Conservation (phyloP, 73 alveolate species). For the Loxodes magnus region DNA sequence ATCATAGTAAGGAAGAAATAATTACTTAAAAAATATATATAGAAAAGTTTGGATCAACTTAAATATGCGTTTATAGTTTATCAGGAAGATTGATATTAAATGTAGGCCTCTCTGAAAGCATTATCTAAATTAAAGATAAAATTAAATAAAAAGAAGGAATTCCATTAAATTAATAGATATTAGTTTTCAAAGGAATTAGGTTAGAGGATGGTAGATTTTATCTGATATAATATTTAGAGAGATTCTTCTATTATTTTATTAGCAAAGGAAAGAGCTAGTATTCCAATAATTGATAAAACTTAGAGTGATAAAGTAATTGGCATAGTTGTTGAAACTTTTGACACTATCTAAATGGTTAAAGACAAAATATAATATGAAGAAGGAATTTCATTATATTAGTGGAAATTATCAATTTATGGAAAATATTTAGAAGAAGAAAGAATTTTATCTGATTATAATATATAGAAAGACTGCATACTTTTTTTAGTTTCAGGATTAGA, state of each 20-base stretch:
- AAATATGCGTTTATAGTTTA: too few species aligned
- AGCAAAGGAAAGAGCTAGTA: neutral
- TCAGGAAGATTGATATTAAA: too few species aligned
- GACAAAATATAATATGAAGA: slow-evolving; percentile 21
- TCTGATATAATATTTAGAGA: neutral
- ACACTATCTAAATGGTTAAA: slow-evolving; percentile 23
- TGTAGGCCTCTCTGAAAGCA: too few species aligned
- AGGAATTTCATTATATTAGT: slow-evolving; percentile 21
- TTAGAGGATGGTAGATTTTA: neutral
- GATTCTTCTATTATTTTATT: neutral
- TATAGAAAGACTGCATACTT: slow-evolving; percentile 1
- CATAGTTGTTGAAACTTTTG: slow-evolving; percentile 12
- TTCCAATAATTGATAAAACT: slow-evolving; percentile 17
- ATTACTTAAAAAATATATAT: too few species aligned
- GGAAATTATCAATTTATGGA: slow-evolving; percentile 10
- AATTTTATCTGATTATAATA: slow-evolving; percentile 13
- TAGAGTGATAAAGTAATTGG: slow-evolving; percentile 15
- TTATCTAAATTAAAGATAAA: too few species aligned
- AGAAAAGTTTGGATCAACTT: too few species aligned
- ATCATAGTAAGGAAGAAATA: too few species aligned
- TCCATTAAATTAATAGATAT: too few species aligned
- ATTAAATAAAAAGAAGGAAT: too few species aligned
- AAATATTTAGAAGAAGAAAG: slow-evolving; percentile 13
- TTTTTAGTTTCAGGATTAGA: too few species aligned
- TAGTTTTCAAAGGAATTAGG: too few species aligned